These are phyloP conservation scores for Ganoderma sp. DNA, from an alignment of 1,284 basidiomycete genomes.

Conservation along the genomic window DNA sequence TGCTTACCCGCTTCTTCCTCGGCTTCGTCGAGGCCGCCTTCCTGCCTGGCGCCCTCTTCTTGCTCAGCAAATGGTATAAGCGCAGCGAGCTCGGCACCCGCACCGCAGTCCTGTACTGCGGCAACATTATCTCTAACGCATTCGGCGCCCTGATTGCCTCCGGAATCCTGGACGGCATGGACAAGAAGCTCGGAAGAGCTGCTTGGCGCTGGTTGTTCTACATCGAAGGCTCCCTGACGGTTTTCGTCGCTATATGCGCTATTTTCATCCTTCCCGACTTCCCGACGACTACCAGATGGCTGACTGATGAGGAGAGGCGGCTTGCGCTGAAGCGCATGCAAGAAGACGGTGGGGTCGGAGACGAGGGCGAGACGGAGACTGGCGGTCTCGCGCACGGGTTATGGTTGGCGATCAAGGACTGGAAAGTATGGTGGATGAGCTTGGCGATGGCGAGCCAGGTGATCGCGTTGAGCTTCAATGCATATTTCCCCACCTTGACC, in stretches of 20 bases:
- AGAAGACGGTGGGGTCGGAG: slow-evolving; percentile 67
- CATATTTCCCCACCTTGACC: slow-evolving; percentile 72
- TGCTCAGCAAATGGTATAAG: slow-evolving; percentile 78
- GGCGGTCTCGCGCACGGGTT: slow-evolving; percentile 53
- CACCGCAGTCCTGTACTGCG: slow-evolving; percentile 77
- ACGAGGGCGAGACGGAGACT: slow-evolving; percentile 46
- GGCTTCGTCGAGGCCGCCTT: slow-evolving; percentile 76
- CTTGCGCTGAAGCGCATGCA: slow-evolving; percentile 76
- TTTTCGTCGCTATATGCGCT: slow-evolving; percentile 64
- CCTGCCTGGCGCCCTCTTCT: slow-evolving; percentile 68
- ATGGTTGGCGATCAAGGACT: slow-evolving; percentile 65
- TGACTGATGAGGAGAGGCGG: slow-evolving; percentile 63
- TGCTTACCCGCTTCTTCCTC: slow-evolving; percentile 81
- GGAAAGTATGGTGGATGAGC: slow-evolving; percentile 77
- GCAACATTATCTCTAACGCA: slow-evolving; percentile 80
- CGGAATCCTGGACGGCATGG: slow-evolving; percentile 72
- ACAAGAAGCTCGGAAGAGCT: slow-evolving; percentile 69
- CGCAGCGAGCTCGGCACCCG: slow-evolving; percentile 71
- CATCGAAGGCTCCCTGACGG: slow-evolving; percentile 70
- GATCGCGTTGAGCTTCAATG: slow-evolving; percentile 74
- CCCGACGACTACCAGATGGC: slow-evolving; percentile 62
- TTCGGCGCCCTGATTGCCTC: slow-evolving; percentile 83
- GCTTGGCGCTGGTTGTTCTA: slow-evolving; percentile 84
- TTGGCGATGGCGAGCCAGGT: slow-evolving; percentile 55
- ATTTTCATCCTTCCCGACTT: slow-evolving; percentile 82